phyloP scores from a whole-genome alignment of 495 filamentous ascomycete species.

The Lepidopterella palustris region DNA sequence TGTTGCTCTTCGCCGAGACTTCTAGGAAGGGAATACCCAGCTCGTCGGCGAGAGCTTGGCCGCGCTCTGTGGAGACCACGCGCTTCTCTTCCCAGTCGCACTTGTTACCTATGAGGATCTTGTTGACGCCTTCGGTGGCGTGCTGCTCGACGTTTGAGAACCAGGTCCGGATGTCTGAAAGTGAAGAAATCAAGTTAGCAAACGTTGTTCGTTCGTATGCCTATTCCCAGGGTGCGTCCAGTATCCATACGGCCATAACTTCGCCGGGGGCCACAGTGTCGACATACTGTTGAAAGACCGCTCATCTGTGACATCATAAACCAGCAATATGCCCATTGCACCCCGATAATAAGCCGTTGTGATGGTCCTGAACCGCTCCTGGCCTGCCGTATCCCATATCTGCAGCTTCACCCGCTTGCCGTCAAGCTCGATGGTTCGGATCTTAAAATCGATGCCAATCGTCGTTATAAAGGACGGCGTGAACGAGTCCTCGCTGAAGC shows the following conservation, averaged over 20 bases:
- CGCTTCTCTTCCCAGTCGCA: conserved; percentile 99
- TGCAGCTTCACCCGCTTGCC: conserved; percentile 97
- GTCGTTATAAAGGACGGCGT: conserved; percentile 98
- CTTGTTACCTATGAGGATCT: conserved; percentile 99
- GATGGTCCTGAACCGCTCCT: conserved; percentile 97
- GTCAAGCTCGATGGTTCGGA: conserved; percentile 95
- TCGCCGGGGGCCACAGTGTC: neutral
- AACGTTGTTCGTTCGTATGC: neutral
- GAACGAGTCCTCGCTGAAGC: conserved; percentile 98
- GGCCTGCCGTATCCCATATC: conserved; percentile 98
- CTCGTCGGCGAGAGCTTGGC: conserved; percentile 89
- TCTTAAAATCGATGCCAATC: conserved; percentile 99
- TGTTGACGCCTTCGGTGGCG: conserved; percentile 98
- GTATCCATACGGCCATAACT: neutral
- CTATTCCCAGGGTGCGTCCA: neutral
- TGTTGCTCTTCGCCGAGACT: conserved; percentile 96
- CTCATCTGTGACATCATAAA: conserved; percentile 98
- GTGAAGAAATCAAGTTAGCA: neutral
- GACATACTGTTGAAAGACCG: conserved; percentile 92
- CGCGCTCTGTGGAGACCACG: conserved; percentile 83
- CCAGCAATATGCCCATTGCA: conserved; percentile 95
- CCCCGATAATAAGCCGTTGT: conserved; percentile 98
- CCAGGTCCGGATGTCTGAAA: conserved; percentile 92
- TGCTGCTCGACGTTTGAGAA: conserved; percentile 99
- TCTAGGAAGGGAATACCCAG: conserved; percentile 98